These are phyloP conservation scores for Silene noctiflora DNA, from an alignment of 179 eudicot species.

Conservation along the genomic window DNA sequence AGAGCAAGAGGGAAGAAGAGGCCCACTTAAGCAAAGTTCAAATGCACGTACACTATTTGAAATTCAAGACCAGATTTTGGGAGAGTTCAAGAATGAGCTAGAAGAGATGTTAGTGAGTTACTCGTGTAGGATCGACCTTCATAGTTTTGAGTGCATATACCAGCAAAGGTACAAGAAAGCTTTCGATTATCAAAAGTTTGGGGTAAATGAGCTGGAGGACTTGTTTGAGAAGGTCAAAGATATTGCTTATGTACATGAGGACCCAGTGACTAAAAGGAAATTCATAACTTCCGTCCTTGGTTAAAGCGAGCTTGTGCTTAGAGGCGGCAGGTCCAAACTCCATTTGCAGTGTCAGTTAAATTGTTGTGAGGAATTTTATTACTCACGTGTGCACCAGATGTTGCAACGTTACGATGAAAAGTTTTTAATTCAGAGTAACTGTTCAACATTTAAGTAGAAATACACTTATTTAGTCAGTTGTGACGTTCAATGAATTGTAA, in stretches of 20 bases:
- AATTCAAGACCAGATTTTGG: constrained; percentile 36
- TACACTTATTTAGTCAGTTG: constrained; percentile 20
- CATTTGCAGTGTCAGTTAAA: constrained; percentile 15
- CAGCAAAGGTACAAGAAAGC: constrained; percentile 69
- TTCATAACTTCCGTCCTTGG: constrained; percentile 59
- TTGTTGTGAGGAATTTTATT: constrained; percentile 15
- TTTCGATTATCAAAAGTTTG: constrained; percentile 59
- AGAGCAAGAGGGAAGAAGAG: constrained; percentile 32
- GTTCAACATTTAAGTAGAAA: constrained; percentile 27
- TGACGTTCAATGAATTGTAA: constrained; percentile 24
- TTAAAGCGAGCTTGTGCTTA: constrained; percentile 14
- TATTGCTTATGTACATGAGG: constrained; percentile 64
- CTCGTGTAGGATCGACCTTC: constrained; percentile 58
- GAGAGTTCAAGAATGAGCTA: constrained; percentile 65
- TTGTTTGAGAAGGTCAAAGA: constrained; percentile 67
- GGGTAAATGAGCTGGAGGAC: constrained; percentile 62
- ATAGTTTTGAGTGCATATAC: constrained; percentile 66
- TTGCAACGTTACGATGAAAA: constrained; percentile 29
- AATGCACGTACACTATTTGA: constrained; percentile 12
- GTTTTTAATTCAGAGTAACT: constrained; percentile 35
- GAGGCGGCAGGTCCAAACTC: constrained; percentile 9
- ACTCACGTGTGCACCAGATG: constrained; percentile 16
- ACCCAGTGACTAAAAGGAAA: constrained; percentile 57
- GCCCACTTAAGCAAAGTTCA: constrained; percentile 22
- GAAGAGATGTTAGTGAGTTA: constrained; percentile 88